Base-by-base conservation (phyloP, 2,329 filamentous ascomycete species). In the Trichoderma sp. region DNA sequence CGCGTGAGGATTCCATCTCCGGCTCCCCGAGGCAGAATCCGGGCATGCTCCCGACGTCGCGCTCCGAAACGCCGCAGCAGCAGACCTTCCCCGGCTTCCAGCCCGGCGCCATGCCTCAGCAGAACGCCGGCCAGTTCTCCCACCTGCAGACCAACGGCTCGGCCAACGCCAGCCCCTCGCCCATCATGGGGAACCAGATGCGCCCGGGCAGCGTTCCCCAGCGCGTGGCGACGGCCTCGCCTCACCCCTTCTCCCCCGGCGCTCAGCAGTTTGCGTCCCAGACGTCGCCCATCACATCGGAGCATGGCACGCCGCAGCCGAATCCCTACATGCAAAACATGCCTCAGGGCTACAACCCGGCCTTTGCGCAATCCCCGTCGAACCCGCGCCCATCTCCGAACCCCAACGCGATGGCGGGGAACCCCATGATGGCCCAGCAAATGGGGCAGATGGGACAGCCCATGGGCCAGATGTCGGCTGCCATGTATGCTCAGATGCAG, bases 21-120 rank as follows among this genome's bases (percentile, higher is more conserved):
- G 89, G 90, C 75, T 96, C 93, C 39, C 93, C 94, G 61, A 85
- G 89, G 73, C 90, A 89, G 74, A 88, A 89, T 64, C 85, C 89
- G 5, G 87, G 86, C 69, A 90, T 90, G 79, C 78, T 92, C 34
- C 90, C 91, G 56, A 88, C 87, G 26, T 96, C 94, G 78, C 91
- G 94, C 78, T 94, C 94, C 71, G 93, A 97, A 75, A 98, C 94
- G 34, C 94, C 94, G 41, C 91, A 92, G 72, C 91, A 94, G 74
- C 85, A 88, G 68, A 84, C 85, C 60, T 93, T 89, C 72, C 82
- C 88, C 30, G 87, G 87, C 69, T 94, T 89, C 76, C 90, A 89
- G 74, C 84, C 83, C 67, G 80, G 85, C 72, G 80, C 81, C 68
- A 88, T 88, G 76, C 82, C 82, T 56, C 85, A 83, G 72, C 86